Evolutionary conservation across 306 rosid species (phyloP).

Genomic region (Potentilla sterilis): DNA sequence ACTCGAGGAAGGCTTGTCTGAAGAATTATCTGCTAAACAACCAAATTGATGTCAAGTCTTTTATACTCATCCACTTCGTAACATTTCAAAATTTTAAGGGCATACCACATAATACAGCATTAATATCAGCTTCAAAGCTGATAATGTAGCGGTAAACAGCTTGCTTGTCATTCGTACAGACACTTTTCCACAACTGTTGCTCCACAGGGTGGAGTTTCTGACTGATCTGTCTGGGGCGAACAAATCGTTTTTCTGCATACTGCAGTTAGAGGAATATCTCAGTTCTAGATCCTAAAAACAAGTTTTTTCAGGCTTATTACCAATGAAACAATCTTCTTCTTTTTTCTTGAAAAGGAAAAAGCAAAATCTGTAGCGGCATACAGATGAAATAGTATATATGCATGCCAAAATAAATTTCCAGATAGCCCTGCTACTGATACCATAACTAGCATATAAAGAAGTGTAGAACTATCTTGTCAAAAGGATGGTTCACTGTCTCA

Average conservation of each 20-base stretch:
- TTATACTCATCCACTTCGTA: constrained; percentile 21
- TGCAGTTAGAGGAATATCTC: constrained; percentile 43
- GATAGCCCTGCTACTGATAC: background rate
- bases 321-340: background rate
- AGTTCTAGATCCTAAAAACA: constrained; percentile 22
- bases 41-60: constrained; percentile 15
- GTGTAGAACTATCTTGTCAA: too few relatives aligned
- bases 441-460: background rate
- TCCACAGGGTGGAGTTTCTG: constrained; percentile 32
- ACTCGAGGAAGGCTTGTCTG: constrained; percentile 41
- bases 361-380: background rate
- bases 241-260: constrained; percentile 63
- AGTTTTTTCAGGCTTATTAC: constrained; percentile 6
- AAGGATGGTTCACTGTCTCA: too few relatives aligned
- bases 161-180: constrained; percentile 62
- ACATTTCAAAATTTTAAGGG: constrained; percentile 22
- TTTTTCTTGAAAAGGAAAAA: background rate
- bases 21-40: constrained; percentile 37
- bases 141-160: constrained; percentile 60
- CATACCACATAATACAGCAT: constrained; percentile 43
- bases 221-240: constrained; percentile 35
- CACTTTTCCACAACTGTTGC: constrained; percentile 54
- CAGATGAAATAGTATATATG: too few relatives aligned
- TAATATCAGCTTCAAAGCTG: constrained; percentile 48
- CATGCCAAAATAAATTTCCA: too few relatives aligned